Base-by-base conservation (phyloP, 768 basidiomycete species). In the Podaxis carcinomalis region DNA sequence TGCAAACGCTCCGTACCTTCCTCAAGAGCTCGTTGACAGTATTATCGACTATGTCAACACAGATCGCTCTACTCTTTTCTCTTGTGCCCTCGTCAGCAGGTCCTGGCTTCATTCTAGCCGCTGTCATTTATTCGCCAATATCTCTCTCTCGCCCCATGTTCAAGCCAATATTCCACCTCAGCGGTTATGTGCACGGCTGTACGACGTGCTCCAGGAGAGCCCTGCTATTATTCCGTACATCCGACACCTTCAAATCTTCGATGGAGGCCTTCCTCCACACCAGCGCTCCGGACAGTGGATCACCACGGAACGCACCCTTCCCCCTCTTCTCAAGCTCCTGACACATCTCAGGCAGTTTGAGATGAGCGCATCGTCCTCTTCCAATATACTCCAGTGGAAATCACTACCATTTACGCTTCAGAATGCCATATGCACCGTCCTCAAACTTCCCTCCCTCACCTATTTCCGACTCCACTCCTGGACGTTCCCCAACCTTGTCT, bases 1-100 rank as follows among this genome's bases (percentile, higher is more conserved):
- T 28, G 47, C 51, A 21, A 59, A 64, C 51, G 51, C 66, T 19
- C 67, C 66, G 27, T 65, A 59, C 36, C 72, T 80, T 9, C 79
- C 79, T 1, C 79, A 80, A 65, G 79, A 80, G 65, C 75, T 80
- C 46, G 71, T 78, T n/a, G 80, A 80, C 71, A 68, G 75, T 58
- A 76, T 80, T 64, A 70, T 81, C 67, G 80, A 80, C 70, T 71
- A 79, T 62, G 70, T 80, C 37, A 66, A 75, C 66, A 70, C 75
- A 63, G 74, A 78, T 58, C 63, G 62, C 19, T 3, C 55, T 42
- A 63, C 73, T 19, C 66, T 80, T 50, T 65, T 55, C 46, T 58
- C 59, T 39, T 80, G 79, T 60, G 69, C 78, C 2, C 70, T 72
- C 52, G 76, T 79, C 2, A 73, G 70, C 64, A 68, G 69, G 2